Percentiles rank a stretch among this genome's conserved stretches.
Conservation (phyloP, 169 alveolate species). For the Sarcocystis neurona region DNA sequence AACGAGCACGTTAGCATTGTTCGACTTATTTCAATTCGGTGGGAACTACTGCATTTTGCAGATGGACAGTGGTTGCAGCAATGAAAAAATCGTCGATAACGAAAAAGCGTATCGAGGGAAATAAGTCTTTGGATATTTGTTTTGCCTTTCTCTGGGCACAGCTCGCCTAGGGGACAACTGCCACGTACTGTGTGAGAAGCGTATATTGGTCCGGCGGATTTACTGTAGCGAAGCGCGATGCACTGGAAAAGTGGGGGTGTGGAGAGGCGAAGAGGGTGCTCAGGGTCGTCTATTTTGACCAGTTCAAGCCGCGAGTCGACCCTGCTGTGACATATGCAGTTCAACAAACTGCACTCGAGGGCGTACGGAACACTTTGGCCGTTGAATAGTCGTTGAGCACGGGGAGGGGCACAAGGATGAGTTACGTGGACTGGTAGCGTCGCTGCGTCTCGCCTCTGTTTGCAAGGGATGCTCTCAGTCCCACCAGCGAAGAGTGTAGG, state of each 20-base stretch:
- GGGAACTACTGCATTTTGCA: neutral
- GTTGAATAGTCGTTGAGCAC: too few relatives aligned
- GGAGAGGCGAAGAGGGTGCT: constrained; percentile 58
- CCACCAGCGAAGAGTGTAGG: too few relatives aligned
- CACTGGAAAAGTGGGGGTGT: constrained; percentile 45
- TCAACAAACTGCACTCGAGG: too few relatives aligned
- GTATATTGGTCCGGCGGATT: constrained; percentile 24
- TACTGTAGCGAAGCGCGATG: constrained; percentile 41
- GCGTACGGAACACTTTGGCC: too few relatives aligned
- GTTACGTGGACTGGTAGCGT: too few relatives aligned
- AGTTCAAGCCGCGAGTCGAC: constrained; percentile 42
- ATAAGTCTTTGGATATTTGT: neutral
- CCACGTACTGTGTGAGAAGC: constrained; percentile 48
- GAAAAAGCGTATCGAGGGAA: neutral
- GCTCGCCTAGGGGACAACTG: neutral
- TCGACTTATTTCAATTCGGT: neutral
- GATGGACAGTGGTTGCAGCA: neutral
- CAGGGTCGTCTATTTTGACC: constrained; percentile 37
- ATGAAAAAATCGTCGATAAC: neutral
- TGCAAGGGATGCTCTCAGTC: too few relatives aligned
- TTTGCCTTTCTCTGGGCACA: neutral
- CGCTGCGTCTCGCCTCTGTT: too few relatives aligned
- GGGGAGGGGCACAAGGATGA: too few relatives aligned
- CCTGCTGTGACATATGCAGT: neutral
- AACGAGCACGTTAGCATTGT: neutral